Base-by-base conservation (phyloP, 192 early-diverging fungal genomes). In the Chytriomyces confervae region DNA sequence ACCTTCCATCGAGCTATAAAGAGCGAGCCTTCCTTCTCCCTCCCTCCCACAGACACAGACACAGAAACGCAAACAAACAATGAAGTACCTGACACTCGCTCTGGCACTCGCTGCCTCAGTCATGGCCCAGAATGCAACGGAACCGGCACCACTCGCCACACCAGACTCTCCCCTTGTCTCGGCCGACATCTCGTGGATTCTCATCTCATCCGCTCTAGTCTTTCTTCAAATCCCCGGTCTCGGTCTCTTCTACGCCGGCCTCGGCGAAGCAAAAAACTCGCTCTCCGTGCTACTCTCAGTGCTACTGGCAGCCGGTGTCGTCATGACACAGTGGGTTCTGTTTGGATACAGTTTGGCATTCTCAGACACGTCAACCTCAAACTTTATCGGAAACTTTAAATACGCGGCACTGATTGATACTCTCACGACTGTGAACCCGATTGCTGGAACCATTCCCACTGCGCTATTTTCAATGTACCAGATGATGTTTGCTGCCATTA, bases 171-270 rank as follows among this genome's bases (percentile, higher is more conserved):
- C 50, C 1, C 69, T 70, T 27, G 48, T 53, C n/a, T 20, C 47
- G 3, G 50, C 27, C 20, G 50, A 57, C 20, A 50, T 70, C 2
- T 16, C 69, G 2, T 70, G 69, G 50, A 27, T 70, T 48, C 10
- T 57, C 3, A 70, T 51, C 8, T 57, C 48, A 50, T 7, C 95
- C 7, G 90, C 90, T 0, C 80, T 95, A 46, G 95, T 96, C 43
- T 93, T 94, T 79, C 83, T 96, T 69, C 95, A 95, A 94, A 89
- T 91, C 60, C 95, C 95, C 0, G 94, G 92, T 48, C 88, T 96
- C 46, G 95, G 95, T 6, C 94, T 94, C 83, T 94, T 95, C 69
- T 96, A 96, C 85, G 91, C 92, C 62, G 95, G 95, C 47, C 92
- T 96, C 90, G 91, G 93, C 7, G 87, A 93, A 45, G 87, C 83